Percentiles rank a stretch among this genome's conserved stretches.
phyloP scores from a whole-genome alignment of 2,329 filamentous ascomycete species.

The Colletotrichum salicis region DNA sequence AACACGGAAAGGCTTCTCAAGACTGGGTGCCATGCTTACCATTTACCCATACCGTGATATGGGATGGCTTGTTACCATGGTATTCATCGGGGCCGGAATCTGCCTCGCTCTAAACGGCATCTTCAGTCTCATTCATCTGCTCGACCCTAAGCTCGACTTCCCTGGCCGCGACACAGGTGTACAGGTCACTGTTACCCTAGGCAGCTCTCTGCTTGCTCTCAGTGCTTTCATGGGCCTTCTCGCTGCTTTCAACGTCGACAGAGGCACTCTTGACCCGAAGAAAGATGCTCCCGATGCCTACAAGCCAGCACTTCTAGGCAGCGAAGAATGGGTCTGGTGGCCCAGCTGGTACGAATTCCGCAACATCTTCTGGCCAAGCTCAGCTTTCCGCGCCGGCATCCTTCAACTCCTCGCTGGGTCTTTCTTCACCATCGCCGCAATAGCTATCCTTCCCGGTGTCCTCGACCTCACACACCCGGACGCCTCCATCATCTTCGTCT shows the following conservation, averaged over 20 bases:
- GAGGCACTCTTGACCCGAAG: slow-evolving; percentile 17
- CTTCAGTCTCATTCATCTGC: slow-evolving; percentile 13
- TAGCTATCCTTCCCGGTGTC: slow-evolving; percentile 21
- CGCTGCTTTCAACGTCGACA: slow-evolving; percentile 30
- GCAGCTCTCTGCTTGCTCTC: slow-evolving; percentile 16
- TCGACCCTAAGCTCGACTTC: slow-evolving; percentile 15
- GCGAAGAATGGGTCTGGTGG: slow-evolving; percentile 30
- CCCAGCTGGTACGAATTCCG: slow-evolving; percentile 17
- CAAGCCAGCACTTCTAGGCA: slow-evolving; percentile 25
- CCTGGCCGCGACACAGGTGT: background rate
- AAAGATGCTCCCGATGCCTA: slow-evolving; percentile 26
- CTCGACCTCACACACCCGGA: slow-evolving; percentile 26
- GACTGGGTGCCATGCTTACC: slow-evolving; percentile 28
- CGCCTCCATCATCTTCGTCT: slow-evolving; percentile 24
- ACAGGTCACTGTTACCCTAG: slow-evolving; percentile 7
- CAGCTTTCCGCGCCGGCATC: slow-evolving; percentile 26
- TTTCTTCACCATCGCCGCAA: slow-evolving; percentile 25
- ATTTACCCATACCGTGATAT: slow-evolving; percentile 32
- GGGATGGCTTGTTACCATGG: slow-evolving; percentile 32
- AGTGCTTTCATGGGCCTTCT: slow-evolving; percentile 21
- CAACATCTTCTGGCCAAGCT: slow-evolving; percentile 8
- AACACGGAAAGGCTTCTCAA: slow-evolving; percentile 1
- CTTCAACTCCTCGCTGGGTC: slow-evolving; percentile 23
- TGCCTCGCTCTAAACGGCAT: slow-evolving; percentile 23
- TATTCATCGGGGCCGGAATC: slow-evolving; percentile 11